phyloP scores from a whole-genome alignment of 1,284 basidiomycete genomes.

The Exsudoporus floridanus region DNA sequence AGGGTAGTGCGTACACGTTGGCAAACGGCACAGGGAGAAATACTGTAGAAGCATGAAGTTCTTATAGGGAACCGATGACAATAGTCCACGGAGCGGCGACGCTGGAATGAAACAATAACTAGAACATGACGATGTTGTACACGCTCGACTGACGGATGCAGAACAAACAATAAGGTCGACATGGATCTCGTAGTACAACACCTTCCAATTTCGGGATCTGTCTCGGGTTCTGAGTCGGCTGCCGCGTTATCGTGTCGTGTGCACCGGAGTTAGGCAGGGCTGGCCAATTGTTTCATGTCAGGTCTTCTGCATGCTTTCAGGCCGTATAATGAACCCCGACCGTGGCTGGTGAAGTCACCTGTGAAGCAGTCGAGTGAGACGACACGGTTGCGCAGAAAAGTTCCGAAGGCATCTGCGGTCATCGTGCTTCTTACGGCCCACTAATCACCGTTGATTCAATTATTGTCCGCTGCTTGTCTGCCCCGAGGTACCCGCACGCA shows the following conservation, averaged over 20 bases:
- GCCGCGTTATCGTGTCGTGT: neutral
- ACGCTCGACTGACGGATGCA: neutral
- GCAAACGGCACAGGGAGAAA: slow-evolving; percentile 2
- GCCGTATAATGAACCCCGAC: too few species aligned
- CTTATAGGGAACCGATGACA: slow-evolving; percentile 23
- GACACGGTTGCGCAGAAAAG: neutral
- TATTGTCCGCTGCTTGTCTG: too few species aligned
- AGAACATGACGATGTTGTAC: slow-evolving; percentile 1
- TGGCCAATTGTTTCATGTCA: neutral
- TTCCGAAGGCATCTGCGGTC: too few species aligned
- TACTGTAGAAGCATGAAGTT: neutral
- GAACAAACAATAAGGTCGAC: slow-evolving; percentile 15
- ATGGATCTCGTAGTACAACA: slow-evolving; percentile 10
- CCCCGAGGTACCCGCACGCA: too few species aligned
- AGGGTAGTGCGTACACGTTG: slow-evolving; percentile 1
- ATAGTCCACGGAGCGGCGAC: slow-evolving; percentile 7
- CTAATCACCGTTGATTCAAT: too few species aligned
- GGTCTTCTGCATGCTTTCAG: too few species aligned
- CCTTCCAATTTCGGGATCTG: slow-evolving; percentile 18
- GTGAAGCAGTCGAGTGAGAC: neutral
- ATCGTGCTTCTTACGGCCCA: too few species aligned
- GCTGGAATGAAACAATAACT: neutral
- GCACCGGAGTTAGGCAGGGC: neutral
- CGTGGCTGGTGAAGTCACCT: too few species aligned
- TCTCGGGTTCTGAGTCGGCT: too few species aligned